Evolutionary conservation across 129 eudicot species (phyloP), one percentile per base, ranked within the genome.

Genomic region (Saposhnikovia divaricata): DNA sequence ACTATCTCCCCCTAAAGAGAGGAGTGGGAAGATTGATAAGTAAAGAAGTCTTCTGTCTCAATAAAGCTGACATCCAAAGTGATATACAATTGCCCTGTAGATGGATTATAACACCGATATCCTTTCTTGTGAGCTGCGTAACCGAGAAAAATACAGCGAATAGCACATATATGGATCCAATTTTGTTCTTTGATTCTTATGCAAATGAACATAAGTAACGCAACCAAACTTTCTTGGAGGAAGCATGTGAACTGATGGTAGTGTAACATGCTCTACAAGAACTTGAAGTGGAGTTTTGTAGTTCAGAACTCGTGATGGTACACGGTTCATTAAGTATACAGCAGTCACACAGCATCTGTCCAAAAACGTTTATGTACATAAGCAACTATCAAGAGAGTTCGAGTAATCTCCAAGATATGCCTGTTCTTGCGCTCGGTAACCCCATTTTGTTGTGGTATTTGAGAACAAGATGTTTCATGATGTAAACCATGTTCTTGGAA

Each of bases 131-230:
- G 3, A 9, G 28, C 2, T 9, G 37, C 63, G 43, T 81, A 81
- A 0, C 84, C 80, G 11, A 75, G 61, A 75, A 7, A 81, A 10
- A 27, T 74, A 81, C 59, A 55, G 0, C 38, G 45, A 0, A 43
- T 6, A 0, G 39, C 76, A 75, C 80, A 81, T n/a, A n/a, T n/a
- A n/a, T 14, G 76, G 69, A 27, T 81, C 80, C 4, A 81, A 48
- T 14, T 75, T 81, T 1, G 21, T 59, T 4, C 37, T 40, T 10
- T 81, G 80, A 25, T 75, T 59, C 34, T 61, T 75, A 40, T 31
- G 76, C 6, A 81, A 76, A 34, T 81, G 80, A 21, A 81, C 84
- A 74, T 2, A 75, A 1, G 68, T 65, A 1, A 75, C 75, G 61
- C 75, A 75, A 2, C 80, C 45, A 45, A 81, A 81, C 2, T 45